phyloP scores from a whole-genome alignment of 495 filamentous ascomycete species.

The Podospora conica region DNA sequence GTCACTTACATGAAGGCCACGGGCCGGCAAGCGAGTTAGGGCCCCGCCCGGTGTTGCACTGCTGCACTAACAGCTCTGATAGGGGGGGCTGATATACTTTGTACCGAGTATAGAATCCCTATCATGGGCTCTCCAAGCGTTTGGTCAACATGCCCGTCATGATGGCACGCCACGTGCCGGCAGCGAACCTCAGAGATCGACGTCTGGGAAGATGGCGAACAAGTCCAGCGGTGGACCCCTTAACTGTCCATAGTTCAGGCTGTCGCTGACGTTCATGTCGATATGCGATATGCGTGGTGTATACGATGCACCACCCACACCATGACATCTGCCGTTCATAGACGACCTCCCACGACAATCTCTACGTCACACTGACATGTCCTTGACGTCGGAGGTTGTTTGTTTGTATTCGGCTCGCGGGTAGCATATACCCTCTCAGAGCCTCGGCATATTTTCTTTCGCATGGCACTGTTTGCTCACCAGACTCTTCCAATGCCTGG shows the following conservation, averaged over 20 bases:
- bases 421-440: no score
- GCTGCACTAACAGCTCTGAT: not conserved
- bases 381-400: no score
- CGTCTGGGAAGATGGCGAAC: not conserved
- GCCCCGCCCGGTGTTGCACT: not conserved
- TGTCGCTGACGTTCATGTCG: not conserved
- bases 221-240: not conserved
- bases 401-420: no score
- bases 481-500: not conserved
- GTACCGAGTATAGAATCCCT: not conserved
- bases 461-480: no score
- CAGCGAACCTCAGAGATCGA: not conserved
- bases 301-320: not conserved
- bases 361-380: constrained; percentile 6
- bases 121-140: not conserved
- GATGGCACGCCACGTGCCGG: constrained; percentile 8
- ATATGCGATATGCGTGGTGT: not conserved
- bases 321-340: not conserved
- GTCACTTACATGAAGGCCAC: not conserved
- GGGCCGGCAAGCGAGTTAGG: not conserved
- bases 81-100: not conserved
- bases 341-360: not conserved
- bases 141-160: not conserved
- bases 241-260: not conserved
- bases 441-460: no score